Base-by-base conservation (phyloP, 116 monocot genomes). In the Zostera marina region DNA sequence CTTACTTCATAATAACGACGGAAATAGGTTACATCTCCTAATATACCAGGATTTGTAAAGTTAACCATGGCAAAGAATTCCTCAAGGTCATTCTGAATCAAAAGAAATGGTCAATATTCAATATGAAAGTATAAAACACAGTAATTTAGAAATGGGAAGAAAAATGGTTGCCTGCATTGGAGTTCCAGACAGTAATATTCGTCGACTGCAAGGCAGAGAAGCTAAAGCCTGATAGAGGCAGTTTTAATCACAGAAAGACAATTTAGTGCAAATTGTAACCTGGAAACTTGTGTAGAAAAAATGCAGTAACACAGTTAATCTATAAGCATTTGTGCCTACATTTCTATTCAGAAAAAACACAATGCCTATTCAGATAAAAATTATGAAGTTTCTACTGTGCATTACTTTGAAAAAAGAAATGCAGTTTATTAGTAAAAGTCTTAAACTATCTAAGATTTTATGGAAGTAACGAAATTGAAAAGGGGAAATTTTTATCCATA, bases 11-110 rank as follows among this genome's bases (percentile, higher is more conserved):
- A 88, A 46, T 88, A 88, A 49, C 80, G 70, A 19, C 94, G 88
- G 54, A 90, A 90, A 68, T 90, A 77, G 47, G 79, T 42, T 16
- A 60, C 70, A 66, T 90, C 81, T 16, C 90, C 94, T 56, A 96
- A 68, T 69, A 96, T 67, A 68, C 94, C 89, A 65, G 88, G 82
- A 85, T 96, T 96, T 60, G 94, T 96, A 70, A 96, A 96, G 59
- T 88, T 88, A 24, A 96, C 94, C 94, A 96, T 96, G 32, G 94
- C 79, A 80, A 77, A 96, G 59, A 96, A 96, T 70, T 96, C 94
- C 55, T 82, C 88, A n/a, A 96, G 72, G 68, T 96, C 88, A 76
- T 96, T 96, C 94, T 96, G 69, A 32, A 58, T 38, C 10, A 69
- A 60, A 60, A 58, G 47, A 47, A 57, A 52, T 32, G n/a, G 44